Conservation (phyloP, 2,329 filamentous ascomycete genomes). For the Penicillium sp. region DNA sequence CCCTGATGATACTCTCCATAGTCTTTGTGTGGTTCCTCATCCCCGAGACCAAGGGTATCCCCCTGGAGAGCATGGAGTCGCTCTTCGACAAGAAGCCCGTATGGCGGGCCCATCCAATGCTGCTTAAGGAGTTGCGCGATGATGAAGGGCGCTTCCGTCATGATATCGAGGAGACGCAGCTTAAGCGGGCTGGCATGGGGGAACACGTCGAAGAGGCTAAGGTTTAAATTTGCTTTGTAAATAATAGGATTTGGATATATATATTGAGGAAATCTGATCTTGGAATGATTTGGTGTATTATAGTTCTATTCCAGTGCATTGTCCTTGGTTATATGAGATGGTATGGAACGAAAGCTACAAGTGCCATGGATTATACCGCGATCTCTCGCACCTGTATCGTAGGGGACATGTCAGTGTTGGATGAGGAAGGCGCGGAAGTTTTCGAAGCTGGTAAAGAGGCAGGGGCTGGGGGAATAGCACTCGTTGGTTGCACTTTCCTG, state of each 20-base stretch:
- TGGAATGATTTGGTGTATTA: not conserved
- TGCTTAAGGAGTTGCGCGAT: constrained; percentile 38
- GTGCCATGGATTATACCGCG: too few species aligned
- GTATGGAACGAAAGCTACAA: too few species aligned
- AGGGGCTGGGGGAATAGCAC: too few species aligned
- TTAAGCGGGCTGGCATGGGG: constrained; percentile 17
- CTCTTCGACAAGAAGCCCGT: constrained; percentile 55
- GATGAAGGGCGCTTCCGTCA: constrained; percentile 42
- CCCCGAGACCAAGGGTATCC: constrained; percentile 69
- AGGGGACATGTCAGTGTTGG: too few species aligned
- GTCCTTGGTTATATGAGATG: too few species aligned
- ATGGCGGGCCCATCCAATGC: constrained; percentile 40
- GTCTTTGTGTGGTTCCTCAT: constrained; percentile 65
- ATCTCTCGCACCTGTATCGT: too few species aligned
- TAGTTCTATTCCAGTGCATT: not conserved
- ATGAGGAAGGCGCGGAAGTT: too few species aligned
- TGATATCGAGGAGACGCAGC: constrained; percentile 26
- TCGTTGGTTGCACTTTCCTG: too few species aligned
- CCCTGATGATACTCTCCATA: constrained; percentile 62
- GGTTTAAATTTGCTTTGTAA: not conserved
- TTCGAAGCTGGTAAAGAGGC: too few species aligned
- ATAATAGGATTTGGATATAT: not conserved
- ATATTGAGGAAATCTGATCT: not conserved
- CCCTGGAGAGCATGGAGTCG: constrained; percentile 67
- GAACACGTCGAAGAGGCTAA: constrained; percentile 18